Evolutionary conservation across 164 flowering plant species (phyloP).

Genomic region (Aristolochia contorta): DNA sequence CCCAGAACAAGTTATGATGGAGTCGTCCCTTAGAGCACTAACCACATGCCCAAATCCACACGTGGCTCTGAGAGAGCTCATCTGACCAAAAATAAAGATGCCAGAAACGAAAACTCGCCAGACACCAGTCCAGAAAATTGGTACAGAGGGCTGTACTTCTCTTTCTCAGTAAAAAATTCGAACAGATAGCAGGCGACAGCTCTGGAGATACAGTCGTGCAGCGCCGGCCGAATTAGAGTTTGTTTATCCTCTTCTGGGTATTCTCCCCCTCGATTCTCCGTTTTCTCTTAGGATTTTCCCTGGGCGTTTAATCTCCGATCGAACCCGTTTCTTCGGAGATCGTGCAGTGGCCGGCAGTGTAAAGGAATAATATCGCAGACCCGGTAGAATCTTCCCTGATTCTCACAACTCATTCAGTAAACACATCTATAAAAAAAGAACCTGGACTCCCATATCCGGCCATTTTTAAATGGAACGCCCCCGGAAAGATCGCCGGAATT

Average conservation of each 20-base stretch:
- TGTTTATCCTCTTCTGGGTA: not conserved
- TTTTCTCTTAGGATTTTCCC: too few relatives aligned
- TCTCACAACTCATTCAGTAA: not conserved
- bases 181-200: not conserved
- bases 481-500: conserved; percentile 2
- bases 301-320: not conserved
- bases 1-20: too few relatives aligned
- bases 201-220: conserved; percentile 1
- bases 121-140: not conserved
- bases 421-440: not conserved
- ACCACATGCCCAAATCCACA: too few relatives aligned
- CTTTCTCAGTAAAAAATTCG: not conserved
- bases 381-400: too few relatives aligned
- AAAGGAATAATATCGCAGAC: not conserved
- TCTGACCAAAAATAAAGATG: not conserved
- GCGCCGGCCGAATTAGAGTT: not conserved
- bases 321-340: not conserved
- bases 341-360: conserved; percentile 1
- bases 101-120: not conserved
- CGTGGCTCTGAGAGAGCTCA: too few relatives aligned
- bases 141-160: not conserved
- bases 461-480: too few relatives aligned
- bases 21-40: too few relatives aligned
- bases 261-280: not conserved
- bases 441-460: too few relatives aligned